Evolutionary conservation across 2,329 filamentous ascomycete genomes (phyloP), one percentile per base, ranked within the genome.

Genomic region (Cladorrhinum sp.): DNA sequence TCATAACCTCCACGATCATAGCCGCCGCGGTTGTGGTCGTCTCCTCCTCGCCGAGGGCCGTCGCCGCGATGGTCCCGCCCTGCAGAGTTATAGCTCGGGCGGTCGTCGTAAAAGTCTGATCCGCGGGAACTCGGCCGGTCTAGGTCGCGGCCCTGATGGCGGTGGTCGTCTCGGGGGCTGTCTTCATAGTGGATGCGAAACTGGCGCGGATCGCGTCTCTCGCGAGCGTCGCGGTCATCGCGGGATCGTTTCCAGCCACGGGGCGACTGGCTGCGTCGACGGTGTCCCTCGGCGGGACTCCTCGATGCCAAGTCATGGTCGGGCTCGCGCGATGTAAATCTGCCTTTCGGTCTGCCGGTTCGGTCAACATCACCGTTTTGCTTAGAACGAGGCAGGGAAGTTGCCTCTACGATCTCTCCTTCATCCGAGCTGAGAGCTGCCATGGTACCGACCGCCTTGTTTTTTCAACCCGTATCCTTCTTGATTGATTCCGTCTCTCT

Each of bases 351-450:
- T 93, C 92, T 96, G 90, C 89, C 85, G 83, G 82, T 86, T 86
- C 89, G 90, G 91, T 96, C 90, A 96, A 96, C 88, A 68, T 67
- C 66, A 85, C 84, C 87, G 85, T 80, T 87, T 88, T 86, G 84
- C 84, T 87, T 86, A 83, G 84, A 79, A 77, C 83, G 83, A 82
- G 83, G 81, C 83, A 87, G 86, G 87, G 89, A 88, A 91, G 89
- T 90, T 95, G 91, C 91, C 91, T 93, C 90, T 75, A 89, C 79
- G 76, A 94, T 92, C 81, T 96, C 92, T 79, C 92, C 91, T 78
- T 96, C 91, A 77, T 91, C 91, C 72, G 90, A 91, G 78, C 88
- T 91, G 69, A 78, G 79, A 68, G 74, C 60, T 39, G 70, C 67
- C 73, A 75, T 75, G 67, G 58, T 66, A 60, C 62, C 59, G 61